A percentile compares a stretch with the other conserved stretches of the same genome.
phyloP scores from a whole-genome alignment of 2,329 filamentous ascomycete species.

The Cytospora schulzeri region DNA sequence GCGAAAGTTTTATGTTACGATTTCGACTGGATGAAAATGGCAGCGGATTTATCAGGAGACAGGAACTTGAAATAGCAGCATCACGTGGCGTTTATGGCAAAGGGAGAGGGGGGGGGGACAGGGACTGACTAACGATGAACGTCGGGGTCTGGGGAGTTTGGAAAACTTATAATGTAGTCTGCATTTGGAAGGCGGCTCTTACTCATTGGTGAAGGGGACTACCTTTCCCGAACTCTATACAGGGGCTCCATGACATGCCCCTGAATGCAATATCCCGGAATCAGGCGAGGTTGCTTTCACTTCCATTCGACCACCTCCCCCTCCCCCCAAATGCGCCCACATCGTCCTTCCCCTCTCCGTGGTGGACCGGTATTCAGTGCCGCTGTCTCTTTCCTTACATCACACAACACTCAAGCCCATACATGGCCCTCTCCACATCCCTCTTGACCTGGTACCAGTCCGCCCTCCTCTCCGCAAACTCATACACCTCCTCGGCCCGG shows the following conservation, averaged over 20 bases:
- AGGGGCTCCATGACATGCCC: not conserved
- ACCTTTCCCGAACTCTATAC: not conserved
- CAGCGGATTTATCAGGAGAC: not conserved
- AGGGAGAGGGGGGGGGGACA: too few relatives aligned
- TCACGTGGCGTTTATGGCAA: not conserved
- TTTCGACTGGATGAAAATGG: not conserved
- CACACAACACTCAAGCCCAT: conserved; percentile 82
- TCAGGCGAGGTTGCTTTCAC: not conserved
- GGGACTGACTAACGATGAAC: not conserved
- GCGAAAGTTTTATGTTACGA: too few relatives aligned
- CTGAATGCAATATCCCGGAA: not conserved
- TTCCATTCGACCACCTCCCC: too few relatives aligned
- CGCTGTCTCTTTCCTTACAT: conserved; percentile 63
- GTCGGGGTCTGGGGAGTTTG: not conserved
- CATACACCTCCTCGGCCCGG: conserved; percentile 93
- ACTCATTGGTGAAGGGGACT: not conserved
- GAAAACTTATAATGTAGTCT: not conserved
- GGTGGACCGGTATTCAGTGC: not conserved
- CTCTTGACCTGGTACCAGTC: conserved; percentile 93
- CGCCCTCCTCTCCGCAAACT: conserved; percentile 89
- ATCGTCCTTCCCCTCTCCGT: not conserved
- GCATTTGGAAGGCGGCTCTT: not conserved
- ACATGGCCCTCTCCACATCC: conserved; percentile 95
- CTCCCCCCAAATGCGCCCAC: not conserved
- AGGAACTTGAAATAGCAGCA: not conserved